Conservation (phyloP, 495 filamentous ascomycete genomes). For the Aspergillus ostianus region DNA sequence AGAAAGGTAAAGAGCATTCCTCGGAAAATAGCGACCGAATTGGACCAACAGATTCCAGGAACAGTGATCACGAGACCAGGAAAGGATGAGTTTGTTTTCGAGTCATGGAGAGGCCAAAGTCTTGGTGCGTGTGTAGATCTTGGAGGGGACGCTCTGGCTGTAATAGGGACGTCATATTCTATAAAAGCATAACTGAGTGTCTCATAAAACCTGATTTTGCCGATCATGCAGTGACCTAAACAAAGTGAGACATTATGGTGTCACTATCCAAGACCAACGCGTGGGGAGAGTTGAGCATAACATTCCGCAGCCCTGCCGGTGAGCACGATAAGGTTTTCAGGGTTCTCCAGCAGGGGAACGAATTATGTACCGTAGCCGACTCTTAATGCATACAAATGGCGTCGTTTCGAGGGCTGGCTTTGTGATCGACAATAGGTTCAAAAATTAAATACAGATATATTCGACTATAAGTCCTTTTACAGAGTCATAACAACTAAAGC, state of each 20-base stretch:
- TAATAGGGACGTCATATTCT: too few species aligned
- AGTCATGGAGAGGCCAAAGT: neutral
- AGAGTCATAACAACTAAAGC: constrained; percentile 8
- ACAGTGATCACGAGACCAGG: neutral
- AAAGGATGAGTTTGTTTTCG: neutral
- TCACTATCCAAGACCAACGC: neutral
- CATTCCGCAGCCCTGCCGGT: constrained; percentile 10
- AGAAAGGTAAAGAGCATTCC: constrained; percentile 22
- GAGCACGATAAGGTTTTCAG: neutral
- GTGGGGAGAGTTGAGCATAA: neutral
- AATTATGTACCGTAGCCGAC: too few species aligned
- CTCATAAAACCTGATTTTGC: neutral
- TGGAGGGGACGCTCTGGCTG: neutral
- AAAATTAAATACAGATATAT: neutral
- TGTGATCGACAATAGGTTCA: neutral
- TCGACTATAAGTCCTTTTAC: constrained; percentile 3
- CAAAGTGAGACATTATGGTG: neutral
- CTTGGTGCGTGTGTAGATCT: neutral
- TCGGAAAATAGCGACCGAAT: constrained; percentile 14
- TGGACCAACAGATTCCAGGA: neutral
- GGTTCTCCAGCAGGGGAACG: too few species aligned
- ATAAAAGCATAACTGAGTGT: neutral
- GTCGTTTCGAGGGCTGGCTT: neutral
- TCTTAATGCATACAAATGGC: neutral
- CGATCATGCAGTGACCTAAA: neutral